Base-by-base conservation (phyloP, 306 rosid genomes). In the Vachellia collinsii region DNA sequence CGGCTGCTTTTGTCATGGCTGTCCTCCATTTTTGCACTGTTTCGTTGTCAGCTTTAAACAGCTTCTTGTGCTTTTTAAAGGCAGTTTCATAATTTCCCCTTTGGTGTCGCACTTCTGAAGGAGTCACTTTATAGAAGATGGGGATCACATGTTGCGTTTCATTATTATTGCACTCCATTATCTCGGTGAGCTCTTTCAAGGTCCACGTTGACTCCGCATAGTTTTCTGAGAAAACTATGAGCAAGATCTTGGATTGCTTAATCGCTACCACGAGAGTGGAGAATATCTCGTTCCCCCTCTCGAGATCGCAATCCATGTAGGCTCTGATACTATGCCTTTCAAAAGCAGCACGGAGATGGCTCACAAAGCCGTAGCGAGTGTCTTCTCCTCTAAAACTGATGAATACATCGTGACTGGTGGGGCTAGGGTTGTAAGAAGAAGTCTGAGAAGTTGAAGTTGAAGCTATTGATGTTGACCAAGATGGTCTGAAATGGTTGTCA, bases 101-200 rank as follows among this genome's bases (percentile, higher is more conserved):
- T n/a, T 84, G 87, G 12, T 84, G 36, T 9, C 87, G 8, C 2
- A 84, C 82, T 38, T 36, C n/a, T 1, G 81, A 53, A 3, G 85
- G 85, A 22, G 73, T 67, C 0, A 72, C n/a, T 14, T 64, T 66
- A 58, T 84, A 84, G 53, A 84, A 84, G 9, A 84, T n/a, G 0
- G 87, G 87, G 7, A 84, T 23, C 3, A 84, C 78, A 19, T 65
- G 48, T 29, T 84, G 87, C 34, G 34, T 0, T 56, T 53, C 7
- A 37, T 77, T 0, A 25, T 36, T 7, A 6, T 36, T 84, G 41
- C 84, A 80, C 0, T 84, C 87, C 25, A 84, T 68, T 54, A 84
- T 80, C 8, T 73, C 53, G 3, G 13, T 37, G 0, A 73, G 66
- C 23, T 73, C 37, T n/a, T 73, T 48, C 50, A 73, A 17, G 53